Evolutionary conservation across 2,329 filamentous ascomycete genomes (phyloP), one percentile per base, ranked within the genome.

Genomic region (Allantophomopsis cytisporea): DNA sequence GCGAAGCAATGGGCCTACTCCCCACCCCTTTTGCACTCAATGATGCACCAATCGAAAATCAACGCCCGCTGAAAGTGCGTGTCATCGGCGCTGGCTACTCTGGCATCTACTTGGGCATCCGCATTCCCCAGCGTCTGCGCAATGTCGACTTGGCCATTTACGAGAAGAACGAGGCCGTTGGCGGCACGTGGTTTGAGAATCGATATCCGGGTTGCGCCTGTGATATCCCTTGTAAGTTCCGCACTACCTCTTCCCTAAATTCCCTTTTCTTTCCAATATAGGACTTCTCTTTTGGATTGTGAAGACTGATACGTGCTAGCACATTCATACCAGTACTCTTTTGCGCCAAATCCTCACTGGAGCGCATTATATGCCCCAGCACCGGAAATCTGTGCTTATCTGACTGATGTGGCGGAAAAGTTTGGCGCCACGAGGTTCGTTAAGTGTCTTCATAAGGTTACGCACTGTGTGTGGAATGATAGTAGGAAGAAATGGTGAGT

Each of bases 301-400:
- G 4, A n/a, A 32, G 21, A 23, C 34, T 17, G 21, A 20, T 2
- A 21, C 16, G 14, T 3, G 16, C 67, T 68, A 39, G 37, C 33
- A n/a, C 39, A 76, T 55, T 73, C 69, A 1, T 76, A 76, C 54
- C 68, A 63, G 36, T 74, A 64, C 50, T 71, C 66, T 7, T 76
- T 76, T 46, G 71, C 69, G 34, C 69, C 72, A 40, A 74, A 73
- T 38, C 56, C 68, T 1, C 59, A 66, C 43, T 76, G 73, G 72
- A 65, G 66, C 1, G 54, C 69, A 18, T 62, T 69, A 39, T 76
- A 73, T 47, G 67, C 72, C 0, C 66, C 68, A 0, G 70, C 76
- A 46, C 68, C 74, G 47, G 72, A 76, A 50, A 71, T 76, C 16
- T 57, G 66, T 58, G 54, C 56, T n/a, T 75, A 76, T 44, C 57